Base-by-base conservation (phyloP, 768 basidiomycete genomes). In the Mrakia frigida region DNA sequence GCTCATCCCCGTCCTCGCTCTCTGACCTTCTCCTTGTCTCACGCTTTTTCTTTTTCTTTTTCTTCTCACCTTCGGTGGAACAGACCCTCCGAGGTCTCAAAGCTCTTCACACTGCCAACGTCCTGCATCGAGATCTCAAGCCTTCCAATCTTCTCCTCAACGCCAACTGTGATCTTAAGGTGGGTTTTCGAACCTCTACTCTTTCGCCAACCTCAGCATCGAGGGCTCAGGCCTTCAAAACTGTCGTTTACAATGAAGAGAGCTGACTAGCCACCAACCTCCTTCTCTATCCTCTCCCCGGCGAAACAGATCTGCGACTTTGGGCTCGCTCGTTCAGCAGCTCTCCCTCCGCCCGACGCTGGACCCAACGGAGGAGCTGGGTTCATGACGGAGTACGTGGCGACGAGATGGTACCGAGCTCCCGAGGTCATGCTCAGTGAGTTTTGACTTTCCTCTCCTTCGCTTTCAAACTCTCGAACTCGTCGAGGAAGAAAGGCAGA, bases 341-440 rank as follows among this genome's bases (percentile, higher is more conserved):
- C 77, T 71, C 31, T 63, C 65, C 78, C 69, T 25, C 80, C 74
- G 75, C 79, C 73, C 28, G 79, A 79, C 63, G 79, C 78, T 3
- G 75, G 79, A 31, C 79, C 79, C 3, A 93, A 96, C 93, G 1
- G 81, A 79, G 73, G 81, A 76, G 63, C 79, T 25, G 83, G 83
- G 0, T 81, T 81, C 77, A 84, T 84, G 83, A 84, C 83, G n/a
- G 92, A 94, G 89, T 96, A 95, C 81, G 97, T 99, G 69, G 96
- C 97, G 2, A 98, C 97, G 35, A 87, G 97, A 80, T 99, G 97
- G 97, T 99, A 98, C 82, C 90, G 97, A 52, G 97, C 97, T 0
- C 97, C 97, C 0, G 97, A 99, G 83, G 95, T 99, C 85, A 99
- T 99, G 97, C 87, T 99, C 71, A 97, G 94, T 53, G 28, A 13